These are phyloP conservation scores for Francoa sonchifolia DNA, from an alignment of 441 rosid species.

Conservation along the genomic window DNA sequence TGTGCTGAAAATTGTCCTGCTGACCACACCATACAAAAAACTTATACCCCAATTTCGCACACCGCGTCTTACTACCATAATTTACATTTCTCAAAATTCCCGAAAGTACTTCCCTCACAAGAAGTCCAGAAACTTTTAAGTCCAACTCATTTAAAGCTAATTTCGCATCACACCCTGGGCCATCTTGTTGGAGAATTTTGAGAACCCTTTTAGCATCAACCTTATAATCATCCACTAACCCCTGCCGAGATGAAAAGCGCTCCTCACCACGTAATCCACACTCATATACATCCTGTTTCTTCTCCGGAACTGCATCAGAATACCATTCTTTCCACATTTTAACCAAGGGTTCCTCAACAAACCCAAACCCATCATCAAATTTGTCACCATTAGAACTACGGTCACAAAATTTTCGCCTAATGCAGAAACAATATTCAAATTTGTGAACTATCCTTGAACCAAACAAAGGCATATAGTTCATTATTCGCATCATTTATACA, in stretches of 20 bases:
- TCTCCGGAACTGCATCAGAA: constrained; percentile 20
- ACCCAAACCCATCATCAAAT: constrained; percentile 28
- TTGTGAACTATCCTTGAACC: constrained; percentile 28
- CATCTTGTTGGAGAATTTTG: constrained; percentile 58
- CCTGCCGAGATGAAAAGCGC: constrained; percentile 16
- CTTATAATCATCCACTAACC: constrained; percentile 27
- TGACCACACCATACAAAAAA: constrained; percentile 70
- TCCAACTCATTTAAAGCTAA: constrained; percentile 40
- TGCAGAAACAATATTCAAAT: constrained; percentile 18
- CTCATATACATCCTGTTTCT: constrained; percentile 12
- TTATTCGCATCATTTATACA: constrained; percentile 17
- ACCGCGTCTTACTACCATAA: constrained; percentile 37
- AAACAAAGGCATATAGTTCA: constrained; percentile 37
- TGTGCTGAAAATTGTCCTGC: constrained; percentile 47
- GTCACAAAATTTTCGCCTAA: constrained; percentile 32
- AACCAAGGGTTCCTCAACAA: constrained; percentile 44
- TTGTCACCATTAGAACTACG: constrained; percentile 22
- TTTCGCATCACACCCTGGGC: constrained; percentile 54
- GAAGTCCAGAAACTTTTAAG: constrained; percentile 53
- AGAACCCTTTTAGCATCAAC: constrained; percentile 40
- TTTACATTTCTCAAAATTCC: constrained; percentile 44
- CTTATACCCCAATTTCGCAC: constrained; percentile 66
- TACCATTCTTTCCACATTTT: constrained; percentile 25
- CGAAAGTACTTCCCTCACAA: constrained; percentile 74
- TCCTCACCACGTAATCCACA: constrained; percentile 8